Conservation (phyloP, 352 stramenopile genomes). For the Globisporangium heterothallicum region DNA sequence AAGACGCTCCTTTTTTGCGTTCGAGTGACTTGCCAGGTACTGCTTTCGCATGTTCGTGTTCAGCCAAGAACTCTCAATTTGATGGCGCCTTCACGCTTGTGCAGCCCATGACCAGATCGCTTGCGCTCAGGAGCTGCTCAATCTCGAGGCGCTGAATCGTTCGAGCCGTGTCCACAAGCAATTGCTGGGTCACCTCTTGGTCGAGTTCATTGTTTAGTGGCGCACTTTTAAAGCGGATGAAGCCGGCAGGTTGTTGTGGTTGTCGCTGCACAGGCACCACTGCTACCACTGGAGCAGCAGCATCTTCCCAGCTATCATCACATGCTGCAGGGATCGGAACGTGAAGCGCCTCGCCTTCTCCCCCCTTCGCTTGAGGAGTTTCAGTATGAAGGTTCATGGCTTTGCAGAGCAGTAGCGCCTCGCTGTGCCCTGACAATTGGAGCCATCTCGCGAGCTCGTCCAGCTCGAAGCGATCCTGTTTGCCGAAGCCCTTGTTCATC, state of each 20-base stretch:
- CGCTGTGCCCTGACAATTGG: constrained; percentile 11
- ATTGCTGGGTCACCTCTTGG: neutral
- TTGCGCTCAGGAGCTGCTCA: neutral
- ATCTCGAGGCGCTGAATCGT: constrained; percentile 10
- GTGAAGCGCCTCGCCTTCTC: neutral
- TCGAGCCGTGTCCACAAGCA: constrained; percentile 22
- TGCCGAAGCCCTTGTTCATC: constrained; percentile 62
- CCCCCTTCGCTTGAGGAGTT: constrained; percentile 1
- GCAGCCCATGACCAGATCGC: constrained; percentile 6
- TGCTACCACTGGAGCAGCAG: neutral
- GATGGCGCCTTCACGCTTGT: constrained; percentile 1
- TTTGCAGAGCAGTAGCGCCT: constrained; percentile 28
- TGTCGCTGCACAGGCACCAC: constrained; percentile 3
- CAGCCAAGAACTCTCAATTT: neutral
- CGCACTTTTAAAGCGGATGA: constrained; percentile 33
- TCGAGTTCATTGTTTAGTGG: constrained; percentile 23
- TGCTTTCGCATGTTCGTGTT: too few relatives aligned
- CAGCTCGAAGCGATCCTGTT: constrained; percentile 47
- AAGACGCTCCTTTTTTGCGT: too few relatives aligned
- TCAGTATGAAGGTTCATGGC: constrained; percentile 45
- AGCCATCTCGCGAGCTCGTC: constrained; percentile 34
- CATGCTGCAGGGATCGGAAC: constrained; percentile 1
- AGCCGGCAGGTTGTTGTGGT: constrained; percentile 10
- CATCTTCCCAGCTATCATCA: constrained; percentile 15
- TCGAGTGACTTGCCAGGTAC: too few relatives aligned